phyloP scores from a whole-genome alignment of 2,329 filamentous ascomycete genomes.

The Alternaria arbusti region DNA sequence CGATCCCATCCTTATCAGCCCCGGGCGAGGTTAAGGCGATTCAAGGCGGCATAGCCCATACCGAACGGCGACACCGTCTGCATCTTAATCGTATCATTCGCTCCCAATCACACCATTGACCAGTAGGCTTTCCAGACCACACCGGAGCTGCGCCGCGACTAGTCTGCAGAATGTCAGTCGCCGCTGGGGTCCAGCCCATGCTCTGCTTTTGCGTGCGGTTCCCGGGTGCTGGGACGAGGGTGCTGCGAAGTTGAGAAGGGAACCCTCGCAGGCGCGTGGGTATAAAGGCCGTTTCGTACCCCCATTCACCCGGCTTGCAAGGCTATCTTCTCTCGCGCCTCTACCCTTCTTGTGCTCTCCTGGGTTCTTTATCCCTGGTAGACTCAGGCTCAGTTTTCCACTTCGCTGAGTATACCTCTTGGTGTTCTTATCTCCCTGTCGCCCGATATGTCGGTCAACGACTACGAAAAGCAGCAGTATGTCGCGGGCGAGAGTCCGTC shows the following conservation, averaged over 20 bases:
- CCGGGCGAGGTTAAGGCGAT: conserved; percentile 23
- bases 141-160: conserved; percentile 23
- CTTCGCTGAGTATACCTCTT: not conserved
- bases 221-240: not conserved
- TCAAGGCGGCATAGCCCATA: conserved; percentile 18
- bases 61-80: conserved; percentile 16
- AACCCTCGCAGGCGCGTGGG: conserved; percentile 16
- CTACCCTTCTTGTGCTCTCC: conserved; percentile 17
- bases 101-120: conserved; percentile 25
- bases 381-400: conserved; percentile 3
- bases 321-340: conserved; percentile 25
- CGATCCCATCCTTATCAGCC: conserved; percentile 33
- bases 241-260: conserved; percentile 20
- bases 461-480: conserved; percentile 37
- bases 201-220: not conserved
- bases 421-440: not conserved
- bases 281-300: conserved; percentile 37
- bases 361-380: conserved; percentile 3
- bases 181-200: conserved; percentile 17
- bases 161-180: conserved; percentile 12
- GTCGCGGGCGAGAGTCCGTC: conserved; percentile 17
- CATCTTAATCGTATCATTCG: conserved; percentile 21
- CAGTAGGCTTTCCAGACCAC: conserved; percentile 19
- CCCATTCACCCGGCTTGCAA: conserved; percentile 14
- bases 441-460: conserved; percentile 26